Conservation (phyloP, 1,139 yeast genomes). For the Yamadazyma membranifaciens region DNA sequence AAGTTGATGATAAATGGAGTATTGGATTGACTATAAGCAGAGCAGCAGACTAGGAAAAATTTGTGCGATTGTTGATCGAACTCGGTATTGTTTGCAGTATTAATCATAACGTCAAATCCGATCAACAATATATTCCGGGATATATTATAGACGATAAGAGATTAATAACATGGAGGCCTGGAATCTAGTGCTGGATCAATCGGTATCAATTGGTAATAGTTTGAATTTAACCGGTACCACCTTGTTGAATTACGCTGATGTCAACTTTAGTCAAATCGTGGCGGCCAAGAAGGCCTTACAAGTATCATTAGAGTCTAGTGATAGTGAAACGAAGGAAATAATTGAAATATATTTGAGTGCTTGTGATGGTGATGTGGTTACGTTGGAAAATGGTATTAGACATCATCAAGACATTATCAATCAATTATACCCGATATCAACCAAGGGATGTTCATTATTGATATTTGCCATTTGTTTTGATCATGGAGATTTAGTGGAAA, state of each 20-base stretch:
- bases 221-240: constrained; percentile 4
- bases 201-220: constrained; percentile 7
- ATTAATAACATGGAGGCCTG: constrained; percentile 20
- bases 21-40: no score
- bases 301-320: constrained; percentile 19
- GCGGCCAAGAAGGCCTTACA: constrained; percentile 48
- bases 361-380: constrained; percentile 50
- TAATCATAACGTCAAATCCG: no score
- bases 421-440: constrained; percentile 29
- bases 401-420: constrained; percentile 32
- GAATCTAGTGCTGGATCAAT: constrained; percentile 10
- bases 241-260: constrained; percentile 30
- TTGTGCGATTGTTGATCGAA: constrained; percentile 1
- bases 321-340: constrained; percentile 13
- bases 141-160: no score
- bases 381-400: constrained; percentile 37
- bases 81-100: neutral
- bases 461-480: constrained; percentile 54
- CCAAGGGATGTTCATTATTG: constrained; percentile 48
- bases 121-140: no score
- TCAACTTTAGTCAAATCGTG: constrained; percentile 40
- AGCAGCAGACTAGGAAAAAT: neutral
- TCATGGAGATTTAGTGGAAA: constrained; percentile 42
- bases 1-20: no score
- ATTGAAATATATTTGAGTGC: constrained; percentile 45